Percentiles rank a stretch among this genome's conserved stretches.
These are phyloP conservation scores for Phytophthora sansomeana DNA, from an alignment of 352 stramenopile species.

Conservation along the genomic window DNA sequence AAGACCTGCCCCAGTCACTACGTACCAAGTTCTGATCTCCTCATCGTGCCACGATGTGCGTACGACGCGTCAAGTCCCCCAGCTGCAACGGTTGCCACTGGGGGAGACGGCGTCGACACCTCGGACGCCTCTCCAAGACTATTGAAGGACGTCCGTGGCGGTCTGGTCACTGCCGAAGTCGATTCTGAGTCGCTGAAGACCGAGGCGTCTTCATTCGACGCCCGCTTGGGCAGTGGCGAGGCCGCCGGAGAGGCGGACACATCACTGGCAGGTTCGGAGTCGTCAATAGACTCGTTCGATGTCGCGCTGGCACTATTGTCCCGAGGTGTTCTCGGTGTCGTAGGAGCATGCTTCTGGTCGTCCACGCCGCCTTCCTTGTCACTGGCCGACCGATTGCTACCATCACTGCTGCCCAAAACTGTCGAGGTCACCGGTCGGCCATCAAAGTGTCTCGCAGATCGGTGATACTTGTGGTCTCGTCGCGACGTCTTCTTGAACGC, in stretches of 20 bases:
- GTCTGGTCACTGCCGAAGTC: conserved; percentile 13
- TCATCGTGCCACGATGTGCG: conserved; percentile 41
- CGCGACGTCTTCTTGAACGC: conserved; percentile 32
- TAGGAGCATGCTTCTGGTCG: conserved; percentile 19
- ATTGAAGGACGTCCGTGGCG: conserved; percentile 18
- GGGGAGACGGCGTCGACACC: conserved; percentile 5
- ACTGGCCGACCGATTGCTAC: conserved; percentile 31
- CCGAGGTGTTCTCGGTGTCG: conserved; percentile 12
- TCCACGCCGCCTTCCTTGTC: conserved; percentile 25
- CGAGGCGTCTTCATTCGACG: conserved; percentile 40
- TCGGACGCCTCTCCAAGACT: conserved; percentile 24
- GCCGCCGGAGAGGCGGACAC: conserved; percentile 36
- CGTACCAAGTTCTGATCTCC: conserved; percentile 47
- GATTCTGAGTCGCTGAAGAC: conserved; percentile 32
- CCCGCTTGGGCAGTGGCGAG: conserved; percentile 26
- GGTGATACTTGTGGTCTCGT: conserved; percentile 46
- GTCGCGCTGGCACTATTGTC: conserved; percentile 48
- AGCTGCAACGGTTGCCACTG: conserved; percentile 5
- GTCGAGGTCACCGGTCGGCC: conserved; percentile 23
- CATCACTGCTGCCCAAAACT: conserved; percentile 25
- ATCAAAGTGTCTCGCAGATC: conserved; percentile 41
- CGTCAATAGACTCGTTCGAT: conserved; percentile 50
- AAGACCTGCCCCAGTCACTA: neutral
- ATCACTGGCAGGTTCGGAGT: conserved; percentile 48
- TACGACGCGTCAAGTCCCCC: conserved; percentile 33